A percentile compares a stretch with the other conserved stretches of the same genome.
Evolutionary conservation across 2,329 filamentous ascomycete species (phyloP).

Genomic region (Cadophora malorum): DNA sequence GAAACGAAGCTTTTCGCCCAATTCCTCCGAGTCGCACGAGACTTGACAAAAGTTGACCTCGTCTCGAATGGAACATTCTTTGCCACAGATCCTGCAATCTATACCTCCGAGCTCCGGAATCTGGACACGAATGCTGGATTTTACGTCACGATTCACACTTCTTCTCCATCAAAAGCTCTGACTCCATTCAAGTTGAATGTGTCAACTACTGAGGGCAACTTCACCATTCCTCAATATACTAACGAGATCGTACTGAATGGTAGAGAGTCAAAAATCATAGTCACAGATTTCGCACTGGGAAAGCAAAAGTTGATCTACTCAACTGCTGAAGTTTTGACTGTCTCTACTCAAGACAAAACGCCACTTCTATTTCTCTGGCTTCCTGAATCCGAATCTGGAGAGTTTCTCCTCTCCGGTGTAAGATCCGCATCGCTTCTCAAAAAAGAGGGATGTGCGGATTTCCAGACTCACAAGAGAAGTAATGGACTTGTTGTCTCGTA

Average conservation of each 20-base stretch:
- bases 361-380: constrained; percentile 60
- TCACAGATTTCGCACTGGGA: constrained; percentile 64
- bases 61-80: constrained; percentile 56
- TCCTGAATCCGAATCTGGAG: constrained; percentile 59
- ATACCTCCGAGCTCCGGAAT: constrained; percentile 63
- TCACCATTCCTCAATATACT: constrained; percentile 60
- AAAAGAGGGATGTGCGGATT: constrained; percentile 50
- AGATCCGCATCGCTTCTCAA: constrained; percentile 57
- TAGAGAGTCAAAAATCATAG: constrained; percentile 66
- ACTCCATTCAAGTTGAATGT: constrained; percentile 62
- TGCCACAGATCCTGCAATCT: constrained; percentile 58
- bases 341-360: constrained; percentile 54
- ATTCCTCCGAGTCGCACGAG: constrained; percentile 63
- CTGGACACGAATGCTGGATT: constrained; percentile 62
- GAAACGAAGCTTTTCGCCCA: constrained; percentile 67
- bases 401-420: constrained; percentile 60
- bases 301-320: constrained; percentile 58
- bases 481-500: constrained; percentile 54
- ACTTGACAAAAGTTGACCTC: constrained; percentile 61
- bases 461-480: constrained; percentile 51
- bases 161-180: constrained; percentile 56
- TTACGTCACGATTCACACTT: constrained; percentile 62
- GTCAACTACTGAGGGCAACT: constrained; percentile 59
- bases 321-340: constrained; percentile 61
- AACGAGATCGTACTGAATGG: constrained; percentile 60